Base-by-base conservation (phyloP, 257 asterid genomes). In the Penstemon davidsonii region DNA sequence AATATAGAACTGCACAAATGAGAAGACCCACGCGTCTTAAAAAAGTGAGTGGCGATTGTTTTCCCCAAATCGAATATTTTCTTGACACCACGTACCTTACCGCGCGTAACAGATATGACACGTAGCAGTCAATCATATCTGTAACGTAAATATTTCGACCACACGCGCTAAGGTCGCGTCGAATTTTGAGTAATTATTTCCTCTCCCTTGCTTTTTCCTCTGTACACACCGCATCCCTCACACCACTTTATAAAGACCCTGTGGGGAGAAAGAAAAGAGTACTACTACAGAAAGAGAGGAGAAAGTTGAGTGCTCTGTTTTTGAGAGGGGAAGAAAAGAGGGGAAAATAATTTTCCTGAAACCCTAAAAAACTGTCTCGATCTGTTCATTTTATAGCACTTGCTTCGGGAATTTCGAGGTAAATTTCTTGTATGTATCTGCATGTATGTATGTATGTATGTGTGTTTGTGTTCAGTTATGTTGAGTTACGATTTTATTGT, bases 151-250 rank as follows among this genome's bases (percentile, higher is more conserved):
- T 11, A 36, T 68, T 47, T n/a, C 51, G 0, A 8, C 3, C 0
- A 4, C 67, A 76, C 74, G 77, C 81, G 60, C 74, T 0, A 0
- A 1, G 0, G 53, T 74, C 64, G 81, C 81, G 81, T 76, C 4
- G 0, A 3, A 5, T 0, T 18, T 18, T 47, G 8, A 5, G 3
- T 0, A 38, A 4, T 5, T 8, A 47, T 25, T 54, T 40, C 9
- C n/a, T 76, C 54, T 46, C 8, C 67, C 54, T 39, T 41, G 60
- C 66, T 39, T 18, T 59, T 62, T 55, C 62, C 76, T 40, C 62
- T 49, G 41, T 72, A 68, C 77, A 52, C 75, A 67, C 60, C 67
- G 67, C 62, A 33, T 66, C 76, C 39, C 50, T 44, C n/a, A 25
- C 55, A 41, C 53, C 56, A 40, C 78, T 72, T 52, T 77, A 77